Evolutionary conservation across 2,329 filamentous ascomycete species (phyloP).

Genomic region (Akanthomyces uredinophilus): DNA sequence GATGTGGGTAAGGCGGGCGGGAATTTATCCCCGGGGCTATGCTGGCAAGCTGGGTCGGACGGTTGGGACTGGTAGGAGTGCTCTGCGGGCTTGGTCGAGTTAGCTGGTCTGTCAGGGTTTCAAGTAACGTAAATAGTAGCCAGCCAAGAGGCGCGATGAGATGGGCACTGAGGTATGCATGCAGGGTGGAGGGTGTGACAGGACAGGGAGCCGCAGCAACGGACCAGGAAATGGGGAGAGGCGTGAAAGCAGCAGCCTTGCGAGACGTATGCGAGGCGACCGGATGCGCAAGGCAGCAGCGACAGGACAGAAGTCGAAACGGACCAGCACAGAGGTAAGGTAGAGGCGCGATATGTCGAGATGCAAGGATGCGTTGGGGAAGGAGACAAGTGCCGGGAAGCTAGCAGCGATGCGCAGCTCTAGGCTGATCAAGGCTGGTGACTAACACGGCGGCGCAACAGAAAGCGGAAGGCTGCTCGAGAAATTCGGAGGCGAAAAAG

Average conservation of each 20-base stretch:
- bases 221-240: slow-evolving; percentile 9
- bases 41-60: background rate
- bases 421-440: background rate
- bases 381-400: background rate
- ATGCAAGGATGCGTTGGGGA: slow-evolving; percentile 6
- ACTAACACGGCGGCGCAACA: background rate
- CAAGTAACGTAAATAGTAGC: slow-evolving; percentile 4
- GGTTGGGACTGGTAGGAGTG: background rate
- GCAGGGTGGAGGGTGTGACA: slow-evolving; percentile 9
- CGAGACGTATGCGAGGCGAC: background rate
- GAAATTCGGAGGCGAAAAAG: background rate
- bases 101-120: slow-evolving; percentile 9
- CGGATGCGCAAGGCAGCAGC: slow-evolving; percentile 1
- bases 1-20: slow-evolving; percentile 3
- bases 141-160: background rate
- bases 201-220: slow-evolving; percentile 5
- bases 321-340: background rate
- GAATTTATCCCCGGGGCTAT: background rate
- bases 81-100: background rate
- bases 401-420: background rate
- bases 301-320: background rate
- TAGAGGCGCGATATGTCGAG: background rate
- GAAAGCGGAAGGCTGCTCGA: background rate
- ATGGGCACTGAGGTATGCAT: slow-evolving; percentile 10
- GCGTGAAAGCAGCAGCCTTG: background rate